Evolutionary conservation across 2,329 filamentous ascomycete species (phyloP), one percentile per base, ranked within the genome.

Genomic region (Cadophora luteo-olivacea): DNA sequence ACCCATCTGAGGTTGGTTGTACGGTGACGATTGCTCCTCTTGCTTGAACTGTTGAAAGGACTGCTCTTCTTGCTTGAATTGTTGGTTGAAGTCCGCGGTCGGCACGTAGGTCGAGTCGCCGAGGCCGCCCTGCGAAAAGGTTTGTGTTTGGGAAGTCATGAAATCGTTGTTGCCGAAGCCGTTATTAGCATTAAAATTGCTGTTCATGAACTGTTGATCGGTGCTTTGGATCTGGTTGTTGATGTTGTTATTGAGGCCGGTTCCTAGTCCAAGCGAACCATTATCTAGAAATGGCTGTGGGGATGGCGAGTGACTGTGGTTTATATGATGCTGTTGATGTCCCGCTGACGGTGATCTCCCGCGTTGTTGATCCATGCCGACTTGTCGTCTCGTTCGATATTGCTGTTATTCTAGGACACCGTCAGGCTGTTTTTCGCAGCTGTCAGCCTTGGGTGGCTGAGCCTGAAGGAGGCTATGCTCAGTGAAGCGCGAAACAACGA

Each of bases 261-360:
- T 83, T 77, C 87, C 87, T 73, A 89, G 82, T 54, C 75, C 76
- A 75, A 85, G 83, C 83, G 77, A 84, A 82, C 76, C 85, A 86
- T 74, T 73, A 60, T 76, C 74, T 68, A 74, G 75, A 83, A 83
- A 80, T 80, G 79, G 76, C 79, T 85, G 78, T 86, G 86, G 77
- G 32, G 88, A 87, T 75, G 88, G 87, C 75, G 89, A 90, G 79
- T 88, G 88, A 73, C 82, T 86, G 79, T 88, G 87, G 79, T 86
- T 91, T 90, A 91, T 90, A 89, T 88, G 84, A 82, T 83, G 79
- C 78, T 75, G 78, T 74, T 84, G 84, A 76, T 86, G 84, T 72
- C 84, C 84, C 77, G 83, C 83, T 76, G 89, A 90, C 73, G 85
- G 86, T 74, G 89, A 90, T 77, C 88, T 87, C 78, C 87, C 87